Base-by-base conservation (phyloP, 192 early-diverging fungal species). In the Coemansia sp. region DNA sequence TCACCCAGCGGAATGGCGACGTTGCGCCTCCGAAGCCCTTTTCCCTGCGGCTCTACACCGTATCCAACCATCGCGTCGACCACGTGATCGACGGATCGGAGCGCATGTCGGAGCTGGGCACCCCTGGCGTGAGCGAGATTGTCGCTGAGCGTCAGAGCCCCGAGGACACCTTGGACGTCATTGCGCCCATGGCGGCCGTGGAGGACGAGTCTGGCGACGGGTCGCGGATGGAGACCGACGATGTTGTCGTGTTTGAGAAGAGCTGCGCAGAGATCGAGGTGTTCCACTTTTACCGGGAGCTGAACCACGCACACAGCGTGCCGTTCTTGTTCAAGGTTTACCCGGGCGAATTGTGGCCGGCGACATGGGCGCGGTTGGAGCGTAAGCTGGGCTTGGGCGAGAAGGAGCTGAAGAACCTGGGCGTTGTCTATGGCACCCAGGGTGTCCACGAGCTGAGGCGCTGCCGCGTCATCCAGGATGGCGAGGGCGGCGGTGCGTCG, bases 301-400 rank as follows among this genome's bases (percentile, higher is more conserved):
- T 88, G 14, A 39, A 51, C 13, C 86, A 87, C 36, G 73, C 85
- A 7, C 94, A 97, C 75, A 87, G 94, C 44, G 82, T 93, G 37
- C 97, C 97, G 24, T 97, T 98, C 82, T 79, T 79, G 62, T 91
- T 97, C 63, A 68, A 88, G 37, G 69, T 93, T 36, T 85, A 78
- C 33, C 69, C 81, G 9, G 91, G 85, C 50, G 94, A 95, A 68
- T 21, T 74, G 19, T 87, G 93, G 67, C 42, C 83, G 14, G 88
- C 88, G 2, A 93, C 92, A 21, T 93, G 90, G 87, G 64, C 71
- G 60, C 86, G 95, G 7, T 82, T 98, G 63, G 88, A 87, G 62
- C 73, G 54, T 61, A 77, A 88, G 37, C 83, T 92, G 24, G 93
- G 93, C 13, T 85, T 93, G 87, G 85, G 84, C 69, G 91, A 95